Base-by-base conservation (phyloP, 2,329 filamentous ascomycete genomes). In the Calonectria multiphialidica region DNA sequence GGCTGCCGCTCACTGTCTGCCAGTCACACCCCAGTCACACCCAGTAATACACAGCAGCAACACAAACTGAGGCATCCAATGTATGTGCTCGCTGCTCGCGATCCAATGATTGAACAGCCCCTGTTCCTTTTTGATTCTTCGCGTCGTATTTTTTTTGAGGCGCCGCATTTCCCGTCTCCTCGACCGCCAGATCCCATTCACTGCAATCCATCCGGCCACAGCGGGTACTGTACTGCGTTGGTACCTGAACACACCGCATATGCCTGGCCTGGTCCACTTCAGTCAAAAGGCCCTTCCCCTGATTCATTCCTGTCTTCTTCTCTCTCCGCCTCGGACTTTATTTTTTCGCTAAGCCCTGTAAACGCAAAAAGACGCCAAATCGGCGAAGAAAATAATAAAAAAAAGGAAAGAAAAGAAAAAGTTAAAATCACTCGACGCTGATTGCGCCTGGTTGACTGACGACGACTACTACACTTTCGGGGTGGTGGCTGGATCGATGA, bases 401-500 rank as follows among this genome's bases (percentile, higher is more conserved):
- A 62, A 62, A 15, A 37, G n/a, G 44, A 10, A 12, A 18, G 10
- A 4, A 7, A 16, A 59, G 50, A 37, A 10, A 65, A 40, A 57
- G 30, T 10, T 15, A 59, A 44, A 28, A 21, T 67, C 37, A 8
- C 15, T 37, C 12, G 40, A 62, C 23, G 21, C 44, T 42, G 8
- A 37, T 44, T 68, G 55, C 66, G 55, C 55, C 55, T 42, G 49
- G 35, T 57, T 44, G 45, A 68, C 55, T 68, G 44, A 53, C 66
- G 66, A 68, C 66, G 66, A 62, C 57, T 8, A 30, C 28, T 8
- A 30, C 8, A 30, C 28, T 30, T 63, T 30, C 21, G 37, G 16
- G n/a, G n/a, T n/a, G n/a, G 35, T 66, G 64, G 42, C 44, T 59
- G 35, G 33, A 35, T 13, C 21, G 21, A 23, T 59, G 53, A 59